These are phyloP conservation scores for Pleurotus ostreatus DNA, from an alignment of 768 basidiomycete species.

Conservation along the genomic window DNA sequence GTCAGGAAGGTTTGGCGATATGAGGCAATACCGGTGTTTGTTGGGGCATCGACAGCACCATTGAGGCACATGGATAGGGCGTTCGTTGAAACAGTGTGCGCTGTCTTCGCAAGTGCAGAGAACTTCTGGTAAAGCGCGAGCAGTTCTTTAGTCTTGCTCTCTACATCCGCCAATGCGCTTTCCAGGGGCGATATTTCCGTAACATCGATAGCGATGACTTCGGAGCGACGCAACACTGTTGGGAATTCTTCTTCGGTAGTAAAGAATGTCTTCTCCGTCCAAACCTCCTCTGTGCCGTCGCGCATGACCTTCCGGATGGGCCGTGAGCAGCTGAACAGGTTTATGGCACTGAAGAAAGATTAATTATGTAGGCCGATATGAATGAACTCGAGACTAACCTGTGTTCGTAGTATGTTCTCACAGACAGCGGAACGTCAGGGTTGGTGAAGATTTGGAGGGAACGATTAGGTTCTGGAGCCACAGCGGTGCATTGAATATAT, in stretches of 20 bases:
- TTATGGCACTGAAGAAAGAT: conserved; percentile 58
- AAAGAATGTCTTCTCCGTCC: conserved; percentile 87
- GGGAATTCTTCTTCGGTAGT: conserved; percentile 89
- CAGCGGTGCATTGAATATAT: conserved; percentile 86
- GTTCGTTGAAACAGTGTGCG: conserved; percentile 72
- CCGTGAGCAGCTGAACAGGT: conserved; percentile 74
- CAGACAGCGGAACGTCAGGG: conserved; percentile 74
- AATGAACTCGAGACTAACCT: conserved; percentile 39
- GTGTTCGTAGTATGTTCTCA: conserved; percentile 85
- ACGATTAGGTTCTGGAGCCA: conserved; percentile 82
- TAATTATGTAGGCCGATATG: background rate
- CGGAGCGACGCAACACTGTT: conserved; percentile 85
- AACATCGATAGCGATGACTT: conserved; percentile 67
- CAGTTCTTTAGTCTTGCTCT: conserved; percentile 76
- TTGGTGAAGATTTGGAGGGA: conserved; percentile 76
- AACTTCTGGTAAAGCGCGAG: conserved; percentile 65
- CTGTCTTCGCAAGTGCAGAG: conserved; percentile 72
- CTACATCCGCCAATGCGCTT: conserved; percentile 77
- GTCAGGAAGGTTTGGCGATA: conserved; percentile 78
- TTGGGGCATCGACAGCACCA: conserved; percentile 77
- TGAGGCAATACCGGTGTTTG: conserved; percentile 70
- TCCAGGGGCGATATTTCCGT: conserved; percentile 85
- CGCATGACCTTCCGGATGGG: conserved; percentile 59
- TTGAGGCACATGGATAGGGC: conserved; percentile 85
- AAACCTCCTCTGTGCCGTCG: conserved; percentile 69